phyloP scores from a whole-genome alignment of 768 basidiomycete genomes.

The Lentinula lateritia region DNA sequence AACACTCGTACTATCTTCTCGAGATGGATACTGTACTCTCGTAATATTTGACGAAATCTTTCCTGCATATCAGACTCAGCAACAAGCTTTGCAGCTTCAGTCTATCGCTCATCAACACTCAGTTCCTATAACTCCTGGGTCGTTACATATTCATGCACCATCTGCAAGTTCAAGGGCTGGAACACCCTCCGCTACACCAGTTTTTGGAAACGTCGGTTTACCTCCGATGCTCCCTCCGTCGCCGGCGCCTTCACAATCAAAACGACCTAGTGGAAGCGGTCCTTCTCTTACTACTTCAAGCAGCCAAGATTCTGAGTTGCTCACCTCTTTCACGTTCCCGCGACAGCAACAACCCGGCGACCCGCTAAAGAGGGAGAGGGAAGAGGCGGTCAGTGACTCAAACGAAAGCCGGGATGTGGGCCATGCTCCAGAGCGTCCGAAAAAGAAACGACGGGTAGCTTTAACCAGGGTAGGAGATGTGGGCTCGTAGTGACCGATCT shows the following conservation, averaged over 20 bases:
- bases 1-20: constrained; percentile 82
- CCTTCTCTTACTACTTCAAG: constrained; percentile 44
- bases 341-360: background rate
- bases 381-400: constrained; percentile 13
- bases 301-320: constrained; percentile 34
- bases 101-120: constrained; percentile 86
- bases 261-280: constrained; percentile 23
- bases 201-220: constrained; percentile 22
- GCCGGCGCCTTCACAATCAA: constrained; percentile 2
- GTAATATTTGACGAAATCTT: constrained; percentile 94
- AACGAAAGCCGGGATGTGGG: constrained; percentile 13
- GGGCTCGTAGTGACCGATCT: constrained; percentile 13
- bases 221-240: constrained; percentile 16
- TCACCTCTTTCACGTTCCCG: constrained; percentile 13
- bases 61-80: constrained; percentile 83
- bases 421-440: constrained; percentile 50
- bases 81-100: constrained; percentile 84
- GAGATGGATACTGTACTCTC: constrained; percentile 96
- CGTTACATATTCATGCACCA: constrained; percentile 14
- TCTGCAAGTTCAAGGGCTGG: constrained; percentile 19
- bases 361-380: constrained; percentile 15
- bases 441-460: constrained; percentile 82
- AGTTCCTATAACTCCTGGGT: constrained; percentile 47
- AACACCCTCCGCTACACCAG: constrained; percentile 33
- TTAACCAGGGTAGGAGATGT: constrained; percentile 66